These are phyloP conservation scores for Babesia gibsoni DNA, from an alignment of 169 alveolate genomes.

Conservation along the genomic window DNA sequence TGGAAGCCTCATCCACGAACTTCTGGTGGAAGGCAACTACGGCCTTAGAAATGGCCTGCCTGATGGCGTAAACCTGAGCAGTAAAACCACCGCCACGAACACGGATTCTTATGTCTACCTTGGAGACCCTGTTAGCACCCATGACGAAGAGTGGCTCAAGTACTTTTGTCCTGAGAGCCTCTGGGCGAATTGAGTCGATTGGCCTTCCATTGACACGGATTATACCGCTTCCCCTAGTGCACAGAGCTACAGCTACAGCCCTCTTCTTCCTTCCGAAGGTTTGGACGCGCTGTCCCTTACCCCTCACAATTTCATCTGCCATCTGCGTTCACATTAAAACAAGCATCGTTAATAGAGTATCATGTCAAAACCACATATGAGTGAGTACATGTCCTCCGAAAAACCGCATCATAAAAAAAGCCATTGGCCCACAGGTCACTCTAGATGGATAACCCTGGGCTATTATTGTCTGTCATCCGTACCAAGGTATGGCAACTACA, in stretches of 20 bases:
- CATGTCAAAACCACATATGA: not conserved
- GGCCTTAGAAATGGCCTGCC: slow-evolving; percentile 98
- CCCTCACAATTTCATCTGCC: slow-evolving; percentile 38
- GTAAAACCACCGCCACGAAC: slow-evolving; percentile 99
- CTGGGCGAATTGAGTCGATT: slow-evolving; percentile 93
- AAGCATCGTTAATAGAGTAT: not conserved
- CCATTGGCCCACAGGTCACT: too few relatives aligned
- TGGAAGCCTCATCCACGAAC: slow-evolving; percentile 93
- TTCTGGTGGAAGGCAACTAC: slow-evolving; percentile 97
- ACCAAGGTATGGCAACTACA: too few relatives aligned
- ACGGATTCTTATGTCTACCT: slow-evolving; percentile 94
- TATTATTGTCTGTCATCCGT: too few relatives aligned
- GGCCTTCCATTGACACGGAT: slow-evolving; percentile 96
- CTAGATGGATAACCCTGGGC: too few relatives aligned
- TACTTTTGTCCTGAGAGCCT: slow-evolving; percentile 91
- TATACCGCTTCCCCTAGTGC: slow-evolving; percentile 90
- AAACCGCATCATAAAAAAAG: too few relatives aligned
- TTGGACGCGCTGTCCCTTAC: slow-evolving; percentile 83
- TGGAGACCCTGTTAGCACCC: slow-evolving; percentile 91
- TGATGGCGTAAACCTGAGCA: slow-evolving; percentile 94
- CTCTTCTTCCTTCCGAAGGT: slow-evolving; percentile 97
- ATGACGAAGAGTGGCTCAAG: slow-evolving; percentile 96
- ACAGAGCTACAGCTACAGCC: slow-evolving; percentile 97
- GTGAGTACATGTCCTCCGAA: too few relatives aligned
- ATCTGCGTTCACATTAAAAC: slow-evolving; percentile 5